These are phyloP conservation scores for Alternaria arbusti DNA, from an alignment of 2,329 filamentous ascomycete genomes.

Conservation along the genomic window DNA sequence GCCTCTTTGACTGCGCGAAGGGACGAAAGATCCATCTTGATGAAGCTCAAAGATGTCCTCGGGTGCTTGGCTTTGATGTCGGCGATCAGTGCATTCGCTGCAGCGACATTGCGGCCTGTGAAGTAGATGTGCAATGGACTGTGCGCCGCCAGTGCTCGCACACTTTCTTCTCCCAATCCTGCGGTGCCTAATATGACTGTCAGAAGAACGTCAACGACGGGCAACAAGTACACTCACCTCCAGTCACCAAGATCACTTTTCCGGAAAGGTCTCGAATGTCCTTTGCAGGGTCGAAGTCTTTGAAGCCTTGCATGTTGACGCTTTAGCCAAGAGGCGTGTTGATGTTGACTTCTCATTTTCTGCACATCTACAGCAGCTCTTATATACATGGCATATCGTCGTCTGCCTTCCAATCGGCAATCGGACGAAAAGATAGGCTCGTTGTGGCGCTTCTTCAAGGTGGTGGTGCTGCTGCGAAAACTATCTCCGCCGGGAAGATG, in stretches of 20 bases:
- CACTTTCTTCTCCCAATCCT: constrained; percentile 55
- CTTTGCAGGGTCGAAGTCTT: constrained; percentile 20
- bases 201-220: constrained; percentile 31
- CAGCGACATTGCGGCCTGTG: constrained; percentile 51
- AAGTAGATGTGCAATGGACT: constrained; percentile 55
- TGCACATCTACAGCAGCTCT: neutral
- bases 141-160: constrained; percentile 53
- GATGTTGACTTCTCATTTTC: neutral
- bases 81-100: constrained; percentile 49
- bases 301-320: constrained; percentile 5
- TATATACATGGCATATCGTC: too few relatives aligned
- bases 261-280: constrained; percentile 28
- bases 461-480: neutral
- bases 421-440: neutral
- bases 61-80: constrained; percentile 52
- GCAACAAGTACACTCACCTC: constrained; percentile 13
- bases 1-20: neutral
- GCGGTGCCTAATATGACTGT: constrained; percentile 48
- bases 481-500: neutral
- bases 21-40: constrained; percentile 5
- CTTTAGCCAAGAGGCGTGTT: neutral
- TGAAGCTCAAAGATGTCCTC: constrained; percentile 29
- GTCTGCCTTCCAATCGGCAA: too few relatives aligned
- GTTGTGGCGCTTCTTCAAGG: neutral
- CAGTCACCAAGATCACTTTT: constrained; percentile 33